Conservation (phyloP, 164 flowering plant species). For the Buxus sempervirens region DNA sequence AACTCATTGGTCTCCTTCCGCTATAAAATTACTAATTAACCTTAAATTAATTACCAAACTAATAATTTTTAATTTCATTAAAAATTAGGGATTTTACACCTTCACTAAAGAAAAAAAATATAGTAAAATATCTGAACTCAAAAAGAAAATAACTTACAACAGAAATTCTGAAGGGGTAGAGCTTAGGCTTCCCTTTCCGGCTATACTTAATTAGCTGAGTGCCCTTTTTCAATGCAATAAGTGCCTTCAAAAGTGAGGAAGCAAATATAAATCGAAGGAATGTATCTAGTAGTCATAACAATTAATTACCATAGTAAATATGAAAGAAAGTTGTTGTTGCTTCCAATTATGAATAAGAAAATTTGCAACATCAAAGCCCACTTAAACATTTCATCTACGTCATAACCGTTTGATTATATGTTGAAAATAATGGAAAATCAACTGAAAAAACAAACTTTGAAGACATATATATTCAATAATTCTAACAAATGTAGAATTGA, state of each 20-base stretch:
- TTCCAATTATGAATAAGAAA: neutral
- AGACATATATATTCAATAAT: too few relatives aligned
- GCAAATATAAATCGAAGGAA: neutral
- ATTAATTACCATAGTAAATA: too few relatives aligned
- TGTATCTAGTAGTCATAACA: neutral
- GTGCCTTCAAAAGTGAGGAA: conserved; percentile 29
- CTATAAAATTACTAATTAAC: too few relatives aligned
- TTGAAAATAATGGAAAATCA: neutral
- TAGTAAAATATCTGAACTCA: neutral
- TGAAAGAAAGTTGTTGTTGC: neutral
- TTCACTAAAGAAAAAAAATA: neutral
- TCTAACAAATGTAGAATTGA: too few relatives aligned
- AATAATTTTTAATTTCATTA: too few relatives aligned
- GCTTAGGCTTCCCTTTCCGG: conserved; percentile 53
- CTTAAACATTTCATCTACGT: neutral
- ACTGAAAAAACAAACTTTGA: too few relatives aligned
- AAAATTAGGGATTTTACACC: too few relatives aligned
- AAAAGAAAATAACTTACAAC: conserved; percentile 27
- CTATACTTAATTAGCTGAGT: conserved; percentile 49
- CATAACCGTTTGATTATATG: neutral
- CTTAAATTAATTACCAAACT: too few relatives aligned
- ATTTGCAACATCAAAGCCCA: neutral
- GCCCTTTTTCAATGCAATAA: conserved; percentile 8
- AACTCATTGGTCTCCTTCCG: too few relatives aligned
- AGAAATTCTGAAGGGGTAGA: conserved; percentile 45